Evolutionary conservation across 345 rosid genomes (phyloP).

Genomic region (Brassica rapa): DNA sequence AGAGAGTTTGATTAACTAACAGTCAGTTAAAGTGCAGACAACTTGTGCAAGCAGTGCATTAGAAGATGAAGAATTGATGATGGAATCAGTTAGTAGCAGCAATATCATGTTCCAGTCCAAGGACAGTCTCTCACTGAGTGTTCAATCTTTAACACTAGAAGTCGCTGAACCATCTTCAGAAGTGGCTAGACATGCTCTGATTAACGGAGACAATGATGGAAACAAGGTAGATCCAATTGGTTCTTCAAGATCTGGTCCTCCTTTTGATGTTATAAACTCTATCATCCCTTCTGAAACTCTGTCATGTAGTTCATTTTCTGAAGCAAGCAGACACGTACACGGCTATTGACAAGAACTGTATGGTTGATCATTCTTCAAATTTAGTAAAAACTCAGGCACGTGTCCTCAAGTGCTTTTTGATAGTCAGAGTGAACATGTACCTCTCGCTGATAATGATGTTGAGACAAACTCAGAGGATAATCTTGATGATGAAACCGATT

Average conservation of each 20-base stretch:
- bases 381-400: conserved; percentile 24
- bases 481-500: conserved; percentile 16
- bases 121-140: conserved; percentile 28
- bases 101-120: conserved; percentile 43
- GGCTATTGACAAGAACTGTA: conserved; percentile 37
- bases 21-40: conserved; percentile 40
- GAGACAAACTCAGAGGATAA: conserved; percentile 36
- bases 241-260: conserved; percentile 32
- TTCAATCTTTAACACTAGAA: conserved; percentile 40
- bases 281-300: conserved; percentile 36
- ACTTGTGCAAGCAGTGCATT: conserved; percentile 35
- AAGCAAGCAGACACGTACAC: conserved; percentile 34
- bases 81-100: conserved; percentile 36
- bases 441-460: conserved; percentile 22
- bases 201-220: conserved; percentile 27
- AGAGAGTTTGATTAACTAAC: conserved; percentile 43
- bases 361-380: conserved; percentile 39
- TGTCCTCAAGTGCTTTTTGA: conserved; percentile 30
- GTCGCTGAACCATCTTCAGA: conserved; percentile 38
- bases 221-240: conserved; percentile 24
- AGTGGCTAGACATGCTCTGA: conserved; percentile 27
- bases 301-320: conserved; percentile 44
- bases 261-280: conserved; percentile 39
- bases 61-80: conserved; percentile 42
- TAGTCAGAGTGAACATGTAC: conserved; percentile 32